A percentile compares a stretch with the other conserved stretches of the same genome.
These are phyloP conservation scores for Zea luxurians DNA, from an alignment of 176 grass and related monocot genomes.

Conservation along the genomic window DNA sequence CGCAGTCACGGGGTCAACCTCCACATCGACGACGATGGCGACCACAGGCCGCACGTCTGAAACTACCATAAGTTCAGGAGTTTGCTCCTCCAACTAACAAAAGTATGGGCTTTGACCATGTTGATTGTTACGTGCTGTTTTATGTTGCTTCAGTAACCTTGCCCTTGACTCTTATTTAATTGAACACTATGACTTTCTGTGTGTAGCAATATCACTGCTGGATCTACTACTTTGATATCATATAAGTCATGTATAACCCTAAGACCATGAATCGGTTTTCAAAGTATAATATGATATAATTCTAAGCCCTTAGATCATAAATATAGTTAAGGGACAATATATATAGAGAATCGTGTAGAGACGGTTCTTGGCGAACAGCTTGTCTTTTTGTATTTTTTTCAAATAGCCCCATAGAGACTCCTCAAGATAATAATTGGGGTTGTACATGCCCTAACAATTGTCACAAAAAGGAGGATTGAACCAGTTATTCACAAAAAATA, in stretches of 20 bases:
- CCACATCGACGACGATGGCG: constrained; percentile 45
- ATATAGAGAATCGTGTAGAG: too few relatives aligned
- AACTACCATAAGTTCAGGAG: neutral
- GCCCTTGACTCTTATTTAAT: neutral
- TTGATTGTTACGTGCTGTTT: neutral
- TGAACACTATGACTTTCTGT: neutral
- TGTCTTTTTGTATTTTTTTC: too few relatives aligned
- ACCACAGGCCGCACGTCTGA: constrained; percentile 45
- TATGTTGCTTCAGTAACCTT: neutral
- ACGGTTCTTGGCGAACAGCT: too few relatives aligned
- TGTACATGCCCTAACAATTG: neutral
- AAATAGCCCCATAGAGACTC: too few relatives aligned
- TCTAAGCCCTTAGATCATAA: too few relatives aligned
- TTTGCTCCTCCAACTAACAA: neutral
- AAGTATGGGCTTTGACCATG: neutral
- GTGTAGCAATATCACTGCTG: neutral
- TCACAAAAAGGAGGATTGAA: neutral
- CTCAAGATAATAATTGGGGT: too few relatives aligned
- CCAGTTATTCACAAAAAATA: constrained; percentile 16
- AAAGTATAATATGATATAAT: too few relatives aligned
- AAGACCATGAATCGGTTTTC: too few relatives aligned
- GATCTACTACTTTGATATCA: neutral
- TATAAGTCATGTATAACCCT: too few relatives aligned
- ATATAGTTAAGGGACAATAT: too few relatives aligned
- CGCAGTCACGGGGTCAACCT: constrained; percentile 63